Percentiles rank a stretch among this genome's conserved stretches.
These are phyloP conservation scores for Kwoniella pini DNA, from an alignment of 768 basidiomycete genomes.

Conservation along the genomic window DNA sequence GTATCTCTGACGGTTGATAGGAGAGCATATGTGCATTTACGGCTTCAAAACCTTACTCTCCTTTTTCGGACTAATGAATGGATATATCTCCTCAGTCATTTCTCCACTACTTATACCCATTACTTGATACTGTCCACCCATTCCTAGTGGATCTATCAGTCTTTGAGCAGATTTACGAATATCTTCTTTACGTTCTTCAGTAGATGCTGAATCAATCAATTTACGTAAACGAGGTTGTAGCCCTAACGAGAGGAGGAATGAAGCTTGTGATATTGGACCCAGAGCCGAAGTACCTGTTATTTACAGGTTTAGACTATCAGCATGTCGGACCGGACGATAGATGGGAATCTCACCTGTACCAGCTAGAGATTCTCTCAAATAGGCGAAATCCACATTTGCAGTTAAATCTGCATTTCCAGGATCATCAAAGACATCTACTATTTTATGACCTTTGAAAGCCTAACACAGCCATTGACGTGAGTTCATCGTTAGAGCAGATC, in stretches of 20 bases:
- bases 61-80: conserved; percentile 9
- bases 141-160: conserved; percentile 73
- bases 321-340: too few relatives aligned
- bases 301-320: conserved; percentile 2
- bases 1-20: too few relatives aligned
- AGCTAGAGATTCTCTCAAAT: conserved; percentile 73
- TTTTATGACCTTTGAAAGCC: conserved; percentile 87
- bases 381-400: conserved; percentile 94
- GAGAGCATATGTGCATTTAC: conserved; percentile 1
- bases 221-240: conserved; percentile 66
- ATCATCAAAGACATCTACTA: conserved; percentile 77
- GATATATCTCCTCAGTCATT: conserved; percentile 15
- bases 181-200: conserved; percentile 58
- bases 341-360: conserved; percentile 62
- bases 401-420: conserved; percentile 92
- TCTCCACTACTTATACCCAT: conserved; percentile 61
- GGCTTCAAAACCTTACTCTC: conserved; percentile 14
- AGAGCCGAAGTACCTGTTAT: conserved; percentile 59
- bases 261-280: conserved; percentile 72
- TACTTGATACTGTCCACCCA: conserved; percentile 86
- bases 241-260: conserved; percentile 79
- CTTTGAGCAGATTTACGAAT: conserved; percentile 67
- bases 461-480: conserved; percentile 49
- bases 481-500: not conserved
- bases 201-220: conserved; percentile 61